Evolutionary conservation across 73 alveolate species (phyloP).

Genomic region (Tetrahymena borealis): DNA sequence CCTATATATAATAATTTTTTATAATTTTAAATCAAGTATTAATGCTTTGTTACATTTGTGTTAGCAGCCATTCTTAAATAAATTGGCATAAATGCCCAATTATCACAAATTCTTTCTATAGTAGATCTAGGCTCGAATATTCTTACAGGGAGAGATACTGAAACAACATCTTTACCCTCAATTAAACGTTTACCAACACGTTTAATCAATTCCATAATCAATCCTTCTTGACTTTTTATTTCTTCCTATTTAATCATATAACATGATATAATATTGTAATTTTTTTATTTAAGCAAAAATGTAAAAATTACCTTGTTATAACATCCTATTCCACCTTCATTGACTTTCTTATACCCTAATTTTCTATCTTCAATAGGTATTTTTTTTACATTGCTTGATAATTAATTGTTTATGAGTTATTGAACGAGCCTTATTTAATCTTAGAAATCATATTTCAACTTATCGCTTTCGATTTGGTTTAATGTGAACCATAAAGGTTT

Average conservation of each 20-base stretch:
- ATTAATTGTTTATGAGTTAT: neutral
- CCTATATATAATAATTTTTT: neutral
- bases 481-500: neutral
- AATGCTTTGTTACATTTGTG: neutral
- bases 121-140: constrained; percentile 82
- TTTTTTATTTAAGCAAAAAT: neutral
- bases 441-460: neutral
- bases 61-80: constrained; percentile 53
- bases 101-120: constrained; percentile 65
- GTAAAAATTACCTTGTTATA: constrained; percentile 4
- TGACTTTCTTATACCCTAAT: constrained; percentile 38
- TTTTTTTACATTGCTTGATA: neutral
- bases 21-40: neutral
- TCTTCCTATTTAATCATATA: constrained; percentile 5
- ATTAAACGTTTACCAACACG: constrained; percentile 30
- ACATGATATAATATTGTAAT: neutral
- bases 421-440: neutral
- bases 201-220: constrained; percentile 30
- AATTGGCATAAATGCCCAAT: constrained; percentile 68
- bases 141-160: constrained; percentile 74
- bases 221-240: constrained; percentile 25
- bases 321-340: constrained; percentile 44
- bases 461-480: neutral
- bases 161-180: constrained; percentile 43
- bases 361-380: constrained; percentile 21